phyloP scores from a whole-genome alignment of 148 eudicot species.

The Camellia lanceoleosa region DNA sequence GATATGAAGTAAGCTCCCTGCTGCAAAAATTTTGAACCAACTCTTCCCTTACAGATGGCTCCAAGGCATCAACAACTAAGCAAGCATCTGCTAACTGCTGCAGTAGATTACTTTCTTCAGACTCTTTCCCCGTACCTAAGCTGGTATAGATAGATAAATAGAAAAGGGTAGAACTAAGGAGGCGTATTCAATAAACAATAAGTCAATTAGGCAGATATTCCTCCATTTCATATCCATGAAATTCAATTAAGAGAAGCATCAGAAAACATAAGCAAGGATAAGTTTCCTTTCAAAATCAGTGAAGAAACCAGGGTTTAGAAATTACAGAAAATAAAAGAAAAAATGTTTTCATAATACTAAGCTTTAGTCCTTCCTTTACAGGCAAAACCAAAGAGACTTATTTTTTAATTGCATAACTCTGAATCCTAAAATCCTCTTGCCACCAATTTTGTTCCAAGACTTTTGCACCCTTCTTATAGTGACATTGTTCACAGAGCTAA shows the following conservation, averaged over 20 bases:
- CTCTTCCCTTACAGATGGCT: constrained; percentile 97
- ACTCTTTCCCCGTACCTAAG: constrained; percentile 97
- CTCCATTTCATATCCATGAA: not conserved
- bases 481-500: not conserved
- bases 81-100: constrained; percentile 98
- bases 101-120: constrained; percentile 75
- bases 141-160: constrained; percentile 38
- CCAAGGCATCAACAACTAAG: constrained; percentile 96
- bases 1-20: constrained; percentile 92
- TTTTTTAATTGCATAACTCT: not conserved
- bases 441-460: not conserved
- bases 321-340: not conserved
- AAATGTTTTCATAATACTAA: not conserved
- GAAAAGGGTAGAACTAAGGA: constrained; percentile 3
- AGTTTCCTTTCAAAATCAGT: not conserved
- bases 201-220: not conserved
- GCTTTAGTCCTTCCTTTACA: no score
- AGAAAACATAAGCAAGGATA: not conserved
- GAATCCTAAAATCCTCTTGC: not conserved
- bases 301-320: not conserved
- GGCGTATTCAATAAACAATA: not conserved
- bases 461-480: not conserved
- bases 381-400: no score
- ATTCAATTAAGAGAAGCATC: not conserved
- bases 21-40: constrained; percentile 86